These are phyloP conservation scores for Phytophthora pisi DNA, from an alignment of 352 stramenopile genomes.

Conservation along the genomic window DNA sequence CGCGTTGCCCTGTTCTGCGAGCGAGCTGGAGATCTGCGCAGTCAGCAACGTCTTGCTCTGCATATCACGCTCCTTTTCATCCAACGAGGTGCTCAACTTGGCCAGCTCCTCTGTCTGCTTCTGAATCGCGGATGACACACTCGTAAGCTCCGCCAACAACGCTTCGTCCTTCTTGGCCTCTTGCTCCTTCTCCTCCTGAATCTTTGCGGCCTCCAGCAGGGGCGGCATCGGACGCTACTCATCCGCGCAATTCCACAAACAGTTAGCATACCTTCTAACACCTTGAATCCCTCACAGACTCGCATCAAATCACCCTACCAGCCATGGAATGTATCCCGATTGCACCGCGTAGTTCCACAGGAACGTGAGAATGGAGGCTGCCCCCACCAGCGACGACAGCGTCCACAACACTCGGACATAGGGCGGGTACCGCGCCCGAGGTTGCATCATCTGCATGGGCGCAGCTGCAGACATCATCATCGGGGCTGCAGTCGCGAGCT, in stretches of 20 bases:
- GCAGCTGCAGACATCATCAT: conserved; percentile 58
- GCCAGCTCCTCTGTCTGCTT: conserved; percentile 64
- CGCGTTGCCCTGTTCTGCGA: conserved; percentile 58
- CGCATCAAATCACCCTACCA: conserved; percentile 39
- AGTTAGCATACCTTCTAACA: not conserved
- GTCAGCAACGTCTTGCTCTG: conserved; percentile 47
- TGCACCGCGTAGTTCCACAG: conserved; percentile 81
- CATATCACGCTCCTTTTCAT: conserved; percentile 64
- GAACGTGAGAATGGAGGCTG: conserved; percentile 71
- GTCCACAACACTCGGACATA: conserved; percentile 74
- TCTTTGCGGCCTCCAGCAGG: conserved; percentile 50
- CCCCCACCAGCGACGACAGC: conserved; percentile 72
- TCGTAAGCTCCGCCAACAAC: conserved; percentile 48
- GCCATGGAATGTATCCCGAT: conserved; percentile 69
- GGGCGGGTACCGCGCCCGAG: conserved; percentile 45
- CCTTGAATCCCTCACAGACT: not conserved
- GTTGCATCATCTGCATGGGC: conserved; percentile 54
- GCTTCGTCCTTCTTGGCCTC: conserved; percentile 58
- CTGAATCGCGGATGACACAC: conserved; percentile 66
- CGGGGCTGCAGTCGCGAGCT: conserved; percentile 24
- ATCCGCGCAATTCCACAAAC: not conserved
- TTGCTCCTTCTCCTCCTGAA: conserved; percentile 60
- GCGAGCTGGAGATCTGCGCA: conserved; percentile 49
- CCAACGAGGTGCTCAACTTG: conserved; percentile 57
- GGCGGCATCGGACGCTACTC: conserved; percentile 38